Conservation (phyloP, 371 early-diverging fungal genomes). For the Capniomyces stellatus region DNA sequence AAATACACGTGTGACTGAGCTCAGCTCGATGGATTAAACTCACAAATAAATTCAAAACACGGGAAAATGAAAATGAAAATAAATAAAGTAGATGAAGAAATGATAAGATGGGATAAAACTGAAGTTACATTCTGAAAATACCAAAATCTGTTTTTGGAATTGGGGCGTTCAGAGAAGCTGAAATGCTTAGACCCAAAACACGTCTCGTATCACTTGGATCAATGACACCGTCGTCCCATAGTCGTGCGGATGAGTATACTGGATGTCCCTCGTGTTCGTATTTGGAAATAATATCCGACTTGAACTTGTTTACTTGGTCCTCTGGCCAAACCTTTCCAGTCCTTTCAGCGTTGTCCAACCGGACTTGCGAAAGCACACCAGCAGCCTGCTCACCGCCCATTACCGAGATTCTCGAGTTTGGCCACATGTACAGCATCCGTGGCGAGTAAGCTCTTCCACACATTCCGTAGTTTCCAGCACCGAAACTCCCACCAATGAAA, state of each 20-base stretch:
- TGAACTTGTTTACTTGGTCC: slow-evolving; percentile 63
- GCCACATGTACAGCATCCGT: slow-evolving; percentile 95
- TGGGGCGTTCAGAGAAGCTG: slow-evolving; percentile 65
- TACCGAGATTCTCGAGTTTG: slow-evolving; percentile 85
- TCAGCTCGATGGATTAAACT: too few species aligned
- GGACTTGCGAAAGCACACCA: slow-evolving; percentile 79
- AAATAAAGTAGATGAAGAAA: too few species aligned
- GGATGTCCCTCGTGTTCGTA: slow-evolving; percentile 95
- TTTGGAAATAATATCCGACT: slow-evolving; percentile 61
- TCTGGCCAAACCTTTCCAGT: slow-evolving; percentile 46
- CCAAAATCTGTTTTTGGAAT: slow-evolving; percentile 70
- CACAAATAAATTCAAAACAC: too few species aligned
- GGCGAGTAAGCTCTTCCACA: slow-evolving; percentile 93
- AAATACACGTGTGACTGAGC: too few species aligned
- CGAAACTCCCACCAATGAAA: slow-evolving; percentile 81
- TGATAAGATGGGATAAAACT: too few species aligned
- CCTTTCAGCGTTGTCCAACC: slow-evolving; percentile 59
- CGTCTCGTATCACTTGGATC: slow-evolving; percentile 78
- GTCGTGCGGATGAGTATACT: slow-evolving; percentile 68
- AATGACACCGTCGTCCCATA: slow-evolving; percentile 97
- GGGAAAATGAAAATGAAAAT: too few species aligned
- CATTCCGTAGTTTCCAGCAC: slow-evolving; percentile 97
- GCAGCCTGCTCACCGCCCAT: slow-evolving; percentile 99
- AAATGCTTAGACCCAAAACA: slow-evolving; percentile 70
- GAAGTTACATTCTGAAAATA: slow-evolving; percentile 85